Base-by-base conservation (phyloP, 2,329 filamentous ascomycete species). In the Hysterium pulicare region DNA sequence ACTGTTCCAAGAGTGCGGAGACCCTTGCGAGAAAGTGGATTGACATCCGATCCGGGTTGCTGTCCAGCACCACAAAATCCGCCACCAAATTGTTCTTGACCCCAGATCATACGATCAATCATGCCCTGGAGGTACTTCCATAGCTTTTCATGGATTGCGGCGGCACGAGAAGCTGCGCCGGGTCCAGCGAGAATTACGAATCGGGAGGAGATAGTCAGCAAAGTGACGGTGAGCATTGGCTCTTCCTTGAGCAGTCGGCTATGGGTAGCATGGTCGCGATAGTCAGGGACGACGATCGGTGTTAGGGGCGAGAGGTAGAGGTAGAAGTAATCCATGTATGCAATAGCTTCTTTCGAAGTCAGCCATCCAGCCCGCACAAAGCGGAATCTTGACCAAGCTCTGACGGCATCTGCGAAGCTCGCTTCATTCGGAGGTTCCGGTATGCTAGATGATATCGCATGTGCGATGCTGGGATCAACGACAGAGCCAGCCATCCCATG, bases 331-430 rank as follows among this genome's bases (percentile, higher is more conserved):
- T 90, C 84, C 49, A 98, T 87, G 60, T 97, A 97, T 33, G 85
- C 83, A 65, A 97, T 90, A 17, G 89, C 91, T 68, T 98, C 93
- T 51, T 87, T 83, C 0, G 91, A 87, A 0, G 90, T 95, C 64
- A 98, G 93, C 91, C 91, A 97, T 8, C 93, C 93, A 7, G 90
- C 90, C 41, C 90, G 83, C n/a, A 97, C 91, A 62, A 97, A 97
- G 33, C 90, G 84, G 64, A 96, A 90, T 49, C 89, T 78, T 2
- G 84, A 82, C 93, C 93, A 98, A n/a, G 89, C 86, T 57, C 82
- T 83, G 46, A 95, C 71, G 0, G 90, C 90, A 44, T 86, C 81
- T 32, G 78, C 71, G 53, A 68, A 68, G 16, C 63, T 61, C 10
- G 57, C 55, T 11, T 67, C 62, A 37, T 64, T 63, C 1, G 60